These are phyloP conservation scores for Leccinum ochraceum DNA, from an alignment of 768 basidiomycete genomes.

Conservation along the genomic window DNA sequence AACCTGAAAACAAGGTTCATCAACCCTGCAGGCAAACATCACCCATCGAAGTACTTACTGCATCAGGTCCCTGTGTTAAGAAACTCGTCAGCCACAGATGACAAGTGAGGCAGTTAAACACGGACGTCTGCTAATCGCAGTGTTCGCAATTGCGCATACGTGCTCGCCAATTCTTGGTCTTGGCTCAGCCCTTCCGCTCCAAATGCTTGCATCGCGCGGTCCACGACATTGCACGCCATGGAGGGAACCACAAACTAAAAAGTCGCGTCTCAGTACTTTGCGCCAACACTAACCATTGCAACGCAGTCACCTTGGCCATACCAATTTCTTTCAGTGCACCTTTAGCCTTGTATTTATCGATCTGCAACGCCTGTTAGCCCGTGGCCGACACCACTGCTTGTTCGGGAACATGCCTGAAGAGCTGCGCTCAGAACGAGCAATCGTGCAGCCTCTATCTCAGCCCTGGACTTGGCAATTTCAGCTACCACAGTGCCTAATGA, in stretches of 20 bases:
- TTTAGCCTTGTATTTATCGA: conserved; percentile 89
- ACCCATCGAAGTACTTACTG: conserved; percentile 43
- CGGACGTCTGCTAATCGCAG: conserved; percentile 85
- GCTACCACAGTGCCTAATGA: conserved; percentile 77
- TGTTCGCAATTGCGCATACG: conserved; percentile 82
- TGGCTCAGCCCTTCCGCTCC: conserved; percentile 97
- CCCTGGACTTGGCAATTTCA: conserved; percentile 89
- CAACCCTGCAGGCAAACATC: background rate
- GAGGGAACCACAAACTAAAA: conserved; percentile 89
- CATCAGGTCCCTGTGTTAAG: conserved; percentile 68
- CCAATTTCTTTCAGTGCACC: conserved; percentile 97
- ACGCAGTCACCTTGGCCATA: conserved; percentile 78
- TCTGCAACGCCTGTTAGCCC: conserved; percentile 44
- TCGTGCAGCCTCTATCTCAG: conserved; percentile 88
- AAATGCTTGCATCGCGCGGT: conserved; percentile 94
- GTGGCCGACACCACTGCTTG: background rate
- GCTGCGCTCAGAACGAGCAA: conserved; percentile 93
- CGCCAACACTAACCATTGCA: background rate
- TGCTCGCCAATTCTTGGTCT: conserved; percentile 78
- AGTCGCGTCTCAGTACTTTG: background rate
- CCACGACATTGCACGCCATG: conserved; percentile 86
- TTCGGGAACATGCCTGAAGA: conserved; percentile 53
- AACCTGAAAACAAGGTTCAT: conserved; percentile 49
- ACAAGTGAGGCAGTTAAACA: conserved; percentile 12
- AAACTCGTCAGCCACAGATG: conserved; percentile 6